Percentiles rank a stretch among this genome's conserved stretches.
Conservation (phyloP, 176 grass and related monocot species). For the Alopecurus myosuroides region DNA sequence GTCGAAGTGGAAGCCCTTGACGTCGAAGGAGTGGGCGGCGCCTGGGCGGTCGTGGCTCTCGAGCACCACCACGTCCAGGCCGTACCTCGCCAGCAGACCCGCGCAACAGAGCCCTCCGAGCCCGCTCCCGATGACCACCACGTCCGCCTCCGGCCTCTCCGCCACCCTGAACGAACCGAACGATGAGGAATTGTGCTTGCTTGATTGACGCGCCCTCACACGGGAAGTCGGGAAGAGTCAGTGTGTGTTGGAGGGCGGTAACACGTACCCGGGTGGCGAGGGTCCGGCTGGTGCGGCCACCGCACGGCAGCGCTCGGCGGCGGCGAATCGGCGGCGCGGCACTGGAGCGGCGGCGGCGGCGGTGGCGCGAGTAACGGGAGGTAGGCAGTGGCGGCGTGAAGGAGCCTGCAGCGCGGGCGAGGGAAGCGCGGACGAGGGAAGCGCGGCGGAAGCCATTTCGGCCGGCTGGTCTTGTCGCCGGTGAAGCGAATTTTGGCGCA, state of each 20-base stretch:
- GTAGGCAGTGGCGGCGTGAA: neutral
- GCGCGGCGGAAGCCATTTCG: conserved; percentile 31
- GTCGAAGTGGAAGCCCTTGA: conserved; percentile 94
- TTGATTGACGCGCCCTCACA: no score
- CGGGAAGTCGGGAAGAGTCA: neutral
- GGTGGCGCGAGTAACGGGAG: no score
- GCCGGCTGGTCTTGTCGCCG: neutral
- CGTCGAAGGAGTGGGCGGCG: conserved; percentile 88
- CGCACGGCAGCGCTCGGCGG: neutral
- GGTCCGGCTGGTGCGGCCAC: conserved; percentile 34
- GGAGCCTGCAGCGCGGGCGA: no score
- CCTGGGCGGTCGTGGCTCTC: conserved; percentile 91
- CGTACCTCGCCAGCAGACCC: conserved; percentile 77
- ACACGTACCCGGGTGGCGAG: conserved; percentile 8
- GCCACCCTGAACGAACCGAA: neutral
- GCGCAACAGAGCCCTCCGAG: conserved; percentile 87
- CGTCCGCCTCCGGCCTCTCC: conserved; percentile 76
- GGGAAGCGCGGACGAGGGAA: conserved; percentile 18
- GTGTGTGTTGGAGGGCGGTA: neutral
- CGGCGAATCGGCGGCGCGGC: neutral
- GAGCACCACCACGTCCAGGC: conserved; percentile 79
- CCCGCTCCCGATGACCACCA: conserved; percentile 87
- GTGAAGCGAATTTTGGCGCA: neutral
- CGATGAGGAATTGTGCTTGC: neutral
- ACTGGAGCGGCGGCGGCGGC: neutral